A percentile compares a stretch with the other conserved stretches of the same genome.
These are phyloP conservation scores for Kalmusia sp. DNA, from an alignment of 2,329 filamentous ascomycete genomes.

Conservation along the genomic window DNA sequence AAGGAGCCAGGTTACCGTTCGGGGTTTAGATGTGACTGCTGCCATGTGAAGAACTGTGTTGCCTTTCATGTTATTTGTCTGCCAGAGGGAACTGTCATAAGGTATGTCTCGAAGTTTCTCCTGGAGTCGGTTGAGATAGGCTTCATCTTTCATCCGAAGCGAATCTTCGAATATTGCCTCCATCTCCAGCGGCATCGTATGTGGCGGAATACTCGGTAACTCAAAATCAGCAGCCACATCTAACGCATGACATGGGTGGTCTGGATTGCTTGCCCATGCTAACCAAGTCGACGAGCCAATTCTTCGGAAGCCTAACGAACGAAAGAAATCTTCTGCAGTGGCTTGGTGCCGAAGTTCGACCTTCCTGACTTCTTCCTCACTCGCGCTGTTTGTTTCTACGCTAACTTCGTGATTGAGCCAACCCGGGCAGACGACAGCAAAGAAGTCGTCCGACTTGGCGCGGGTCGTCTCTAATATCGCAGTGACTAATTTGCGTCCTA, in stretches of 20 bases:
- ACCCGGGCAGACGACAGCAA: background rate
- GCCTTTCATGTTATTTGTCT: constrained; percentile 17
- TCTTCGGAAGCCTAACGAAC: background rate
- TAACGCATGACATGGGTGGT: constrained; percentile 1
- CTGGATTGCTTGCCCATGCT: background rate
- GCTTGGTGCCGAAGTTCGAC: background rate
- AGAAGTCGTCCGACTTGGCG: background rate
- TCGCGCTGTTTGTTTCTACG: background rate
- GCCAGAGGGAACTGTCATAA: constrained; percentile 10
- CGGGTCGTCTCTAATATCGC: constrained; percentile 28
- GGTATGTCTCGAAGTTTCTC: constrained; percentile 3
- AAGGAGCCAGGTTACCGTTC: background rate
- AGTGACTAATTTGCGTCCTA: constrained; percentile 39
- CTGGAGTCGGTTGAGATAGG: constrained; percentile 14
- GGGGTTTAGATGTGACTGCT: constrained; percentile 14
- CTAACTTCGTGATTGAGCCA: background rate
- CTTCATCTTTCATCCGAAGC: background rate
- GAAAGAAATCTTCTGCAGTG: background rate
- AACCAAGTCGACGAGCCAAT: constrained; percentile 3
- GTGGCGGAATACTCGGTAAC: background rate
- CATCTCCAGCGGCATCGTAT: background rate
- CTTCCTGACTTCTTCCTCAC: background rate
- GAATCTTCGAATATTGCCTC: background rate
- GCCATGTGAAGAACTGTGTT: constrained; percentile 37
- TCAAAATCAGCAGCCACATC: constrained; percentile 1